Base-by-base conservation (phyloP, 805 yeast genomes). In the Kurtzmaniella cleridarum region DNA sequence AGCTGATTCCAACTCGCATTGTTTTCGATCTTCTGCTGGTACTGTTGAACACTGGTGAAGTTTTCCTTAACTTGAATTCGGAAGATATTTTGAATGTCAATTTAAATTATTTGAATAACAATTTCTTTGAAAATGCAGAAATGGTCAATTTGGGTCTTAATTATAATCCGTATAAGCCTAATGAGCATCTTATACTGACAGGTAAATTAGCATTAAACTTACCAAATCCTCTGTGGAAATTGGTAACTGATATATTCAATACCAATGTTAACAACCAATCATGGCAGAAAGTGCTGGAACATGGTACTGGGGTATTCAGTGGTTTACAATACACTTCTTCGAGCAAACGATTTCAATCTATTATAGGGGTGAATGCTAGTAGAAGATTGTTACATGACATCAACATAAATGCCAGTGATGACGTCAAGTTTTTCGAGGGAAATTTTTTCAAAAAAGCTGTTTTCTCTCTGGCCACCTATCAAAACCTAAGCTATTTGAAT, bases 361-460 rank as follows among this genome's bases (percentile, higher is more conserved):
- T 67, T 11, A 18, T 36, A 33, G 96, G 95, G 5, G 48, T 84
- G n/a, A 73, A 81, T 14, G 63, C 81, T 12, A 65, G 71, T 2
- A 75, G 76, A 53, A 69, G 93, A 46, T 71, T 78, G 3, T 57
- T 84, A 13, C 62, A 73, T 32, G 73, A 76, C 38, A 65, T 69
- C 23, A 68, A 53, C 24, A 80, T 75, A 41, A 63, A 65, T 24
- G 80, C 85, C 2, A 70, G 79, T 20, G 78, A 75, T 44, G 50
- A 49, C 23, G 42, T 61, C 27, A 60, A 55, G 44, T 41, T 41
- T n/a, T 60, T 56, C 41, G 54, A 53, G 5, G 67, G 66, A 5
- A 71, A 62, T 30, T 58, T 40, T 38, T 50, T 64, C 44, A 67
- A 66, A 45, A 55, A 66, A 13, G 58, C 70, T 9, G 42, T 63